Conservation (phyloP, 805 yeast species). For the Lipomyces yamadae region DNA sequence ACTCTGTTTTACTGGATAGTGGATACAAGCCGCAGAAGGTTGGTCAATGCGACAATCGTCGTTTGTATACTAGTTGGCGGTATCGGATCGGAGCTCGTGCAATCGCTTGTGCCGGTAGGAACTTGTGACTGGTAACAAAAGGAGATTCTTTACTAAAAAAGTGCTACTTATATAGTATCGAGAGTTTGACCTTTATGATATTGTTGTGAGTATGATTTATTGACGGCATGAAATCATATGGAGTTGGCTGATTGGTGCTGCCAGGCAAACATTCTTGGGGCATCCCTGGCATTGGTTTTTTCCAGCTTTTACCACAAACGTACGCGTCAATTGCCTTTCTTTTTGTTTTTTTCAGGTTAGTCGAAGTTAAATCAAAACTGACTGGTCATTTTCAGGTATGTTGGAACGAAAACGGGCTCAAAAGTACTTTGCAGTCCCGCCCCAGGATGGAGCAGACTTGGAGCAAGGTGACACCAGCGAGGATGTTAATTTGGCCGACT, state of each 20-base stretch:
- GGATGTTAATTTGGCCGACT: not conserved
- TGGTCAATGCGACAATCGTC: conserved; percentile 45
- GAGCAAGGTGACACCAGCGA: conserved; percentile 18
- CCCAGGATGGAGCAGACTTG: conserved; percentile 10
- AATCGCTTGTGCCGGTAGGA: conserved; percentile 43
- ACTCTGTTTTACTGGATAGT: conserved; percentile 51
- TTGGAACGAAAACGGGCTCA: conserved; percentile 39
- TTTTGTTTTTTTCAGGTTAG: not conserved
- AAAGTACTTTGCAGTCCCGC: conserved; percentile 31
- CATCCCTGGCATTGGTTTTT: conserved; percentile 43
- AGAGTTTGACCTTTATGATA: conserved; percentile 47
- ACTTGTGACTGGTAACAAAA: too few relatives aligned
- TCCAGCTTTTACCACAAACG: conserved; percentile 48
- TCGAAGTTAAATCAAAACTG: not conserved
- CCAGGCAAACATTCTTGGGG: conserved; percentile 47
- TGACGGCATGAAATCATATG: not conserved
- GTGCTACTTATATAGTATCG: conserved; percentile 40
- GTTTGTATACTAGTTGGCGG: conserved; percentile 48
- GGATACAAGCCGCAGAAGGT: conserved; percentile 48
- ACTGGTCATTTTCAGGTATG: conserved; percentile 32
- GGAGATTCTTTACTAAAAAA: not conserved
- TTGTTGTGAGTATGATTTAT: conserved; percentile 41
- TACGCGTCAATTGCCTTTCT: conserved; percentile 21
- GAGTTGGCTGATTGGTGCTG: not conserved
- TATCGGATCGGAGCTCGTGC: conserved; percentile 49